A percentile compares a stretch with the other conserved stretches of the same genome.
Evolutionary conservation across 2,329 filamentous ascomycete species (phyloP).

Genomic region (Coniochaeta sp.): DNA sequence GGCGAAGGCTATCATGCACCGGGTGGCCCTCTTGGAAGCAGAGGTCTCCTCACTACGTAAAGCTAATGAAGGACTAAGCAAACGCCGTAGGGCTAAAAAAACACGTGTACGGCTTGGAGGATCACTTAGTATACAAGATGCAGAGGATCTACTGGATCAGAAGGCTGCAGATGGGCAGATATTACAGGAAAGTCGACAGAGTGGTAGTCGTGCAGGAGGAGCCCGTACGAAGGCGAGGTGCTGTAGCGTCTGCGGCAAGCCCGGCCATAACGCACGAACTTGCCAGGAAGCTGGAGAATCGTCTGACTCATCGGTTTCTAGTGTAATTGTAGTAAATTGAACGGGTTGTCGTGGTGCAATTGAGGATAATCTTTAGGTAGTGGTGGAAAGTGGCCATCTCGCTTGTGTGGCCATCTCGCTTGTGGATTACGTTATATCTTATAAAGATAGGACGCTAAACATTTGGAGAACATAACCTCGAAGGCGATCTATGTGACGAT

Average conservation of each 20-base stretch:
- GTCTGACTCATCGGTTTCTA: constrained; percentile 3
- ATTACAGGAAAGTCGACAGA: not conserved
- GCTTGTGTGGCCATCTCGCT: too few relatives aligned
- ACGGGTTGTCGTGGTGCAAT: not conserved
- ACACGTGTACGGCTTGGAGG: not conserved
- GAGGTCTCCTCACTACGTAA: constrained; percentile 1
- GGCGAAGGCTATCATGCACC: constrained; percentile 3
- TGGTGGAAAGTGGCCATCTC: not conserved
- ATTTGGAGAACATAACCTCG: too few relatives aligned
- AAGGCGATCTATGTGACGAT: too few relatives aligned
- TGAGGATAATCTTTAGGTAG: not conserved
- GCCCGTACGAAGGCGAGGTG: constrained; percentile 1
- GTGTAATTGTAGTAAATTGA: constrained; percentile 1
- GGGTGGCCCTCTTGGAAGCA: constrained; percentile 1
- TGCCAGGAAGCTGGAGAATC: constrained; percentile 4
- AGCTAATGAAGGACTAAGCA: constrained; percentile 5
- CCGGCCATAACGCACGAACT: constrained; percentile 5
- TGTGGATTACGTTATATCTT: too few relatives aligned
- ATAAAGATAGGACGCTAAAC: too few relatives aligned
- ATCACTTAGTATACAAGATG: constrained; percentile 1
- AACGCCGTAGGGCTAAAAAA: constrained; percentile 1
- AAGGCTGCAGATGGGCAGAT: not conserved
- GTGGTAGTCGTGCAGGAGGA: not conserved
- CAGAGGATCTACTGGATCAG: not conserved
- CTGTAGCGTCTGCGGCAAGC: constrained; percentile 3